Evolutionary conservation across 768 basidiomycete species (phyloP), one percentile per base, ranked within the genome.

Genomic region (Vararia minispora): DNA sequence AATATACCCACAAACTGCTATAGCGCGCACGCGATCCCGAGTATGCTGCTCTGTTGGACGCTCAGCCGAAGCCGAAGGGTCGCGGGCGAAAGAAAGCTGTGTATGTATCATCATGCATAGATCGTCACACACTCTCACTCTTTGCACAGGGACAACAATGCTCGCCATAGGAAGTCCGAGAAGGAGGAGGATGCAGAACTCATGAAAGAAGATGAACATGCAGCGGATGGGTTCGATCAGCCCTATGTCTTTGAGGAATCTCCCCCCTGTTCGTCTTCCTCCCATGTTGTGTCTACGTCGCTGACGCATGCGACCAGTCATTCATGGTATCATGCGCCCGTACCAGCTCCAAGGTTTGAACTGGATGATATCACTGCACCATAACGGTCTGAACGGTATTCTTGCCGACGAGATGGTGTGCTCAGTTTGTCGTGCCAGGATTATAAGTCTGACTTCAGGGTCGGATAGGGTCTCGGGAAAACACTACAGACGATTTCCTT

Each of bases 111-210:
- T 11, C 9, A 30, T 68, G 28, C 30, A 23, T 40, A n/a, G n/a
- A 16, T 21, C 16, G 20, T 39, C 18, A 18, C 33, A 33, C 22
- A 23, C 30, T 29, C 2, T 13, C 11, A 18, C 33, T 35, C 33
- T 16, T 37, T 11, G 33, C 41, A 11, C 48, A 89, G 84, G 37
- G 88, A 86, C 45, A 74, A 78, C 34, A 77, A 57, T 34, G 72
- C 81, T 20, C 81, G 92, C 8, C 89, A 91, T 53, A 76, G 94
- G 38, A 95, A 91, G 58, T 91, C 88, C 0, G 95, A 99, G 59
- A 95, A 95, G 60, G 95, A 99, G 53, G 95, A 98, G 57, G 95
- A 98, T 39, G 91, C 94, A 46, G 94, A 99, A 60, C 52, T 99
- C 52, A 59, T 98, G 28, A 86, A 90, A 52, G 87, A 87, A 33